Evolutionary conservation across 2,329 filamentous ascomycete species (phyloP).

Genomic region (Fusarium nygamai): DNA sequence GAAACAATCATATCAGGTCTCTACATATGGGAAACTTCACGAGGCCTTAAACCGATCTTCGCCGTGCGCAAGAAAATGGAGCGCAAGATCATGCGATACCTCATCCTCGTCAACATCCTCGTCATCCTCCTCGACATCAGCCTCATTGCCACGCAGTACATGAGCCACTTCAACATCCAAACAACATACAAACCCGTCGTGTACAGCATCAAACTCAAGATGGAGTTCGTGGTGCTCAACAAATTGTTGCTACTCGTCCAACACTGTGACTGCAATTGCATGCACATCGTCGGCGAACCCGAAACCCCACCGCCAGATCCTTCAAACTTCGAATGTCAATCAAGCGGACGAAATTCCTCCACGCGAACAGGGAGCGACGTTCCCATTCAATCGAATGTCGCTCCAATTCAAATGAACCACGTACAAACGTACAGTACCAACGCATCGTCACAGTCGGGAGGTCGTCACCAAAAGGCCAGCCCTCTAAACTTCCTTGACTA

Average conservation of each 20-base stretch:
- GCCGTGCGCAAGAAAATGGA: constrained; percentile 17
- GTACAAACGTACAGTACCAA: not conserved
- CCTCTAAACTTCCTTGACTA: constrained; percentile 13
- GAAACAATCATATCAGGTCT: constrained; percentile 28
- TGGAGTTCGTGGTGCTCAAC: constrained; percentile 34
- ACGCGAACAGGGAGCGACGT: constrained; percentile 3
- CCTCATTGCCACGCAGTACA: constrained; percentile 28
- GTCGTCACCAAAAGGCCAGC: not conserved
- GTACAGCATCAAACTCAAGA: constrained; percentile 36
- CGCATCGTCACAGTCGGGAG: not conserved
- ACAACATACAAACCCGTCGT: constrained; percentile 36
- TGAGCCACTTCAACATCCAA: constrained; percentile 32
- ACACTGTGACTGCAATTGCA: constrained; percentile 30
- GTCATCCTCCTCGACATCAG: constrained; percentile 32
- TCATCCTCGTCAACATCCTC: constrained; percentile 31
- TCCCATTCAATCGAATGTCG: constrained; percentile 1
- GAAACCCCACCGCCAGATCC: not conserved
- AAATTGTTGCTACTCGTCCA: constrained; percentile 26
- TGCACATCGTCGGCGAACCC: constrained; percentile 19
- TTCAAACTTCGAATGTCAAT: constrained; percentile 3
- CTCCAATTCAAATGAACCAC: constrained; percentile 8
- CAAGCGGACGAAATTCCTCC: not conserved
- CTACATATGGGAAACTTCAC: constrained; percentile 33
- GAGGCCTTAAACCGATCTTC: constrained; percentile 27
- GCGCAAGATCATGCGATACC: constrained; percentile 28